These are phyloP conservation scores for Amauroascus verrucosus DNA, from an alignment of 2,329 filamentous ascomycete genomes.

Conservation along the genomic window DNA sequence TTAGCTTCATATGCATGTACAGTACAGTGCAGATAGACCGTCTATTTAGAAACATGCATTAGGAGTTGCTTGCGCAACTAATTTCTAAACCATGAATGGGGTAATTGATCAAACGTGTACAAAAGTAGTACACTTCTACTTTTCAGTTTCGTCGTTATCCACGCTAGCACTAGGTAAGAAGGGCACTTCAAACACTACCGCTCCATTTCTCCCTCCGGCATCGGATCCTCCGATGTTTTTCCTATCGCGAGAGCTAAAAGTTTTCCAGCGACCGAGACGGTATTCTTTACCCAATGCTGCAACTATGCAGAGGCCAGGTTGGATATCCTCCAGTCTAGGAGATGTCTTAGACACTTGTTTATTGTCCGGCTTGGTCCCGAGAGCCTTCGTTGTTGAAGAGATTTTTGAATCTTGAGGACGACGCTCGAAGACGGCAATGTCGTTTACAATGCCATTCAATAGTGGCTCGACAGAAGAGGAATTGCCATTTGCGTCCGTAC, in stretches of 20 bases:
- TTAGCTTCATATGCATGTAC: no score
- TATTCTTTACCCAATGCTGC: slow-evolving; percentile 82
- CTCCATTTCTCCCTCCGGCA: slow-evolving; percentile 60
- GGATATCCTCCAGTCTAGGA: slow-evolving; percentile 21
- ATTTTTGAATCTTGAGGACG: slow-evolving; percentile 37
- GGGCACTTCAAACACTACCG: slow-evolving; percentile 77
- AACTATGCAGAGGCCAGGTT: slow-evolving; percentile 63
- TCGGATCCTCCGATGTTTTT: slow-evolving; percentile 28
- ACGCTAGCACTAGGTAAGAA: slow-evolving; percentile 17
- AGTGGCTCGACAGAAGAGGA: slow-evolving; percentile 25
- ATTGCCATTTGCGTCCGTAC: slow-evolving; percentile 17
- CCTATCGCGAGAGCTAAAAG: slow-evolving; percentile 26
- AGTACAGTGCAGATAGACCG: no score
- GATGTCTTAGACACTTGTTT: slow-evolving; percentile 13
- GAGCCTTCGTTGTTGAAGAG: slow-evolving; percentile 19
- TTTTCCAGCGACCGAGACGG: slow-evolving; percentile 71
- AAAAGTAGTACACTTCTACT: not conserved
- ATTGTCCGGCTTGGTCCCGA: slow-evolving; percentile 1
- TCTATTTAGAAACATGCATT: no score
- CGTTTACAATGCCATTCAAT: slow-evolving; percentile 74
- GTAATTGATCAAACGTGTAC: not conserved
- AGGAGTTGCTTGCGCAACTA: no score
- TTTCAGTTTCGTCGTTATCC: not conserved
- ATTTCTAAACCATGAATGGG: no score
- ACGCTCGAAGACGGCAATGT: slow-evolving; percentile 75